Evolutionary conservation across 2,329 filamentous ascomycete genomes (phyloP).

Genomic region (Trichophyton verrucosum): DNA sequence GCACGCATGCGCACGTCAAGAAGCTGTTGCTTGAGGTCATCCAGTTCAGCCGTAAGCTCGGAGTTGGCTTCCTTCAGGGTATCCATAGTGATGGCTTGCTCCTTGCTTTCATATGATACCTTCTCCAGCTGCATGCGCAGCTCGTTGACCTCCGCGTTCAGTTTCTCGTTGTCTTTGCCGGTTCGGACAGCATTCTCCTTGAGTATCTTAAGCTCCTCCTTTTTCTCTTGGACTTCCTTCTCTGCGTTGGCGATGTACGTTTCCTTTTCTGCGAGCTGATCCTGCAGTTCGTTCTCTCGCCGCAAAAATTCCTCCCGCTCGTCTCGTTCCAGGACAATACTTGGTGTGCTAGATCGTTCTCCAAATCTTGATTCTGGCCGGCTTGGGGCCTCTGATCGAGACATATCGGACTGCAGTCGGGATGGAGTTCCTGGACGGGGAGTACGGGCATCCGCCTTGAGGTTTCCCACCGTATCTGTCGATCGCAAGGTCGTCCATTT

Average conservation of each 20-base stretch:
- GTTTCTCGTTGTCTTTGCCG: slow-evolving; percentile 78
- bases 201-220: slow-evolving; percentile 71
- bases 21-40: slow-evolving; percentile 91
- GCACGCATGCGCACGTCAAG: slow-evolving; percentile 93
- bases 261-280: slow-evolving; percentile 90
- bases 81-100: slow-evolving; percentile 95
- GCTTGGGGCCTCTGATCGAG: slow-evolving; percentile 47
- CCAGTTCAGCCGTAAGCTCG: slow-evolving; percentile 80
- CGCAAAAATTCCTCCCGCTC: slow-evolving; percentile 92
- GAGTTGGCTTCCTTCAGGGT: slow-evolving; percentile 89
- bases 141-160: slow-evolving; percentile 77
- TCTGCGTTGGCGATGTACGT: slow-evolving; percentile 66
- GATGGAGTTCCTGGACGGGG: slow-evolving; percentile 33
- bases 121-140: slow-evolving; percentile 95
- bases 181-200: slow-evolving; percentile 76
- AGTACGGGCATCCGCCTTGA: slow-evolving; percentile 35
- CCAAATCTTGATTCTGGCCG: slow-evolving; percentile 55
- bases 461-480: slow-evolving; percentile 39
- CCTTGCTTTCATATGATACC: slow-evolving; percentile 89
- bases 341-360: slow-evolving; percentile 77
- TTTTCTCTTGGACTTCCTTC: slow-evolving; percentile 66
- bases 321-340: slow-evolving; percentile 81
- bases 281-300: slow-evolving; percentile 92
- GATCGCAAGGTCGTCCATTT: slow-evolving; percentile 63
- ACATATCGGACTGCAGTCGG: slow-evolving; percentile 29